These are phyloP conservation scores for Claviceps capensis DNA, from an alignment of 2,329 filamentous ascomycete species.

Conservation along the genomic window DNA sequence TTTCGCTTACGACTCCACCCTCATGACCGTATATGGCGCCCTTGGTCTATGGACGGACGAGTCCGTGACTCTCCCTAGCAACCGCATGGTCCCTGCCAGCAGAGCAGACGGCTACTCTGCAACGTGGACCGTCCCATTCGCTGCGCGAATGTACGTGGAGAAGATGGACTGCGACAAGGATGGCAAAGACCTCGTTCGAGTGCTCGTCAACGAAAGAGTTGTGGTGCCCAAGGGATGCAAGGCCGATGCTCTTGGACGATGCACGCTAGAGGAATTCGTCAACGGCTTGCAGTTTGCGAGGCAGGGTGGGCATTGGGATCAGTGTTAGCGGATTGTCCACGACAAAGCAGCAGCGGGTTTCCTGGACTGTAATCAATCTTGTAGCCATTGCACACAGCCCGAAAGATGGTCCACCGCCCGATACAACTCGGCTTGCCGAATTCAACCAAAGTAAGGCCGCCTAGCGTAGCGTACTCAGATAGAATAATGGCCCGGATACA, in stretches of 20 bases:
- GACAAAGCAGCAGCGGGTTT: too few relatives aligned
- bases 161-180: slow-evolving; percentile 55
- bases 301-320: slow-evolving; percentile 57
- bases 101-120: slow-evolving; percentile 57
- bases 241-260: slow-evolving; percentile 57
- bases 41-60: slow-evolving; percentile 65
- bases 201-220: slow-evolving; percentile 76
- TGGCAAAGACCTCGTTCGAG: slow-evolving; percentile 57
- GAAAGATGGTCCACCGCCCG: too few relatives aligned
- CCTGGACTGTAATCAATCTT: too few relatives aligned
- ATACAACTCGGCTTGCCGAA: too few relatives aligned
- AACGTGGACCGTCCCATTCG: slow-evolving; percentile 73
- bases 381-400: too few relatives aligned
- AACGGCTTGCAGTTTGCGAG: slow-evolving; percentile 62
- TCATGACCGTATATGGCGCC: slow-evolving; percentile 63
- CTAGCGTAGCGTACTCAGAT: too few relatives aligned
- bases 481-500: too few relatives aligned
- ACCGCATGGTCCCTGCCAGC: slow-evolving; percentile 32
- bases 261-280: slow-evolving; percentile 56
- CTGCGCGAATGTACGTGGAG: slow-evolving; percentile 69
- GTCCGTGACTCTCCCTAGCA: slow-evolving; percentile 32
- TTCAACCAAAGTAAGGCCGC: too few relatives aligned
- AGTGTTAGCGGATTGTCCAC: slow-evolving; percentile 30
- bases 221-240: slow-evolving; percentile 57
- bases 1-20: slow-evolving; percentile 85